These are phyloP conservation scores for Piromyces finnis DNA, from an alignment of 192 early-diverging fungal genomes.

Conservation along the genomic window DNA sequence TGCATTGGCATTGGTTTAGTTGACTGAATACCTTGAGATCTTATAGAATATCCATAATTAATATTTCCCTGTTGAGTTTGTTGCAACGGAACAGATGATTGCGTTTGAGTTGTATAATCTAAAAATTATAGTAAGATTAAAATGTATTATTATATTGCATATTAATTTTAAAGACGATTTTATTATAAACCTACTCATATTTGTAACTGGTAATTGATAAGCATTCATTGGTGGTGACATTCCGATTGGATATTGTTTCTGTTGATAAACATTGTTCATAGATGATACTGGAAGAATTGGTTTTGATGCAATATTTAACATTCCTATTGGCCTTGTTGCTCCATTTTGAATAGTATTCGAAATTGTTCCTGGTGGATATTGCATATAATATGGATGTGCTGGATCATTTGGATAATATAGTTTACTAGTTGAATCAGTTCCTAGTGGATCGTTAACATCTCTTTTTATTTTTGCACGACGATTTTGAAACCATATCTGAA, in stretches of 20 bases:
- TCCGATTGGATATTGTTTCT: not conserved
- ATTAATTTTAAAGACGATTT: no score
- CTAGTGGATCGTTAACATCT: not conserved
- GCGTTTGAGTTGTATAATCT: not conserved
- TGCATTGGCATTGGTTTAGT: not conserved
- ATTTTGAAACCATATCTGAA: conserved; percentile 81
- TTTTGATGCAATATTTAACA: not conserved
- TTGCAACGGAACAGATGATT: not conserved
- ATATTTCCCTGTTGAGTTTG: not conserved
- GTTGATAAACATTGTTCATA: not conserved
- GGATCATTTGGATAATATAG: not conserved
- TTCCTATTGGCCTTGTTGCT: not conserved
- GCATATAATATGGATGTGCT: not conserved
- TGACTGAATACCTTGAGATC: not conserved
- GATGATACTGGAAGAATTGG: not conserved
- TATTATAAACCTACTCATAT: not conserved
- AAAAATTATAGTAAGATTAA: not conserved
- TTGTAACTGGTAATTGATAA: not conserved
- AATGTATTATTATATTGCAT: no score
- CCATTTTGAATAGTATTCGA: not conserved
- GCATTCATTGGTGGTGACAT: not conserved
- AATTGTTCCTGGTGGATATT: not conserved
- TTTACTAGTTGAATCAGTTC: not conserved
- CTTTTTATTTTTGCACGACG: conserved; percentile 52
- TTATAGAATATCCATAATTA: not conserved